These are phyloP conservation scores for Cryptosporidium tyzzeri DNA, from an alignment of 169 alveolate species.

Conservation along the genomic window DNA sequence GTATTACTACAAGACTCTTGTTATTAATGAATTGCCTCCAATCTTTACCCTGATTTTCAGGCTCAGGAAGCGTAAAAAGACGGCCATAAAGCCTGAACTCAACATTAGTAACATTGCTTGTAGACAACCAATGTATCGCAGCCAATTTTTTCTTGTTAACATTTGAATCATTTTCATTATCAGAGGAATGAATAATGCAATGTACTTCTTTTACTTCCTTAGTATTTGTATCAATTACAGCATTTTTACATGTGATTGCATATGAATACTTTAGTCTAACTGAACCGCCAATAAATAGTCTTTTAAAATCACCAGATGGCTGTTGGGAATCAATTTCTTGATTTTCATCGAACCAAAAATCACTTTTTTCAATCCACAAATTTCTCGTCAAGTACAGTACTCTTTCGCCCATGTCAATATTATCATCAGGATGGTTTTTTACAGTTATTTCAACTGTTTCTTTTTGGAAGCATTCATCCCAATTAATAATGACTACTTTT, in stretches of 20 bases:
- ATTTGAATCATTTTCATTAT: background rate
- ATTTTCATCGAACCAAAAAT: conserved; percentile 47
- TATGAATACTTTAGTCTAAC: conserved; percentile 54
- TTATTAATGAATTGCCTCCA: conserved; percentile 80
- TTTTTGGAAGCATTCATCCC: conserved; percentile 73
- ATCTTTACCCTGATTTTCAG: conserved; percentile 81
- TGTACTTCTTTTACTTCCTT: conserved; percentile 33
- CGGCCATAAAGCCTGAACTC: conserved; percentile 84
- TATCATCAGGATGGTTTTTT: conserved; percentile 76
- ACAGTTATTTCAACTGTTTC: conserved; percentile 77
- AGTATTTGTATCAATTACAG: background rate
- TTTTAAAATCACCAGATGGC: conserved; percentile 55
- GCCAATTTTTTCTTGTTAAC: conserved; percentile 13
- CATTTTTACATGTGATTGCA: conserved; percentile 49
- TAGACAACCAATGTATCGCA: conserved; percentile 68
- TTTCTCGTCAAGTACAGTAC: conserved; percentile 11
- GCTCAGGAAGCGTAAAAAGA: conserved; percentile 81
- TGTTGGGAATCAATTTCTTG: conserved; percentile 18
- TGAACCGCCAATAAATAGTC: conserved; percentile 50
- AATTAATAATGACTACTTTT: conserved; percentile 82
- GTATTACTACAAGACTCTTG: conserved; percentile 75
- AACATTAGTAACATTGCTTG: conserved; percentile 20
- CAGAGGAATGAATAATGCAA: background rate
- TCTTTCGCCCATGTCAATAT: conserved; percentile 57
- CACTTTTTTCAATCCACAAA: conserved; percentile 74